Evolutionary conservation across 2,329 filamentous ascomycete species (phyloP).

Genomic region (Colletotrichum spaethianum): DNA sequence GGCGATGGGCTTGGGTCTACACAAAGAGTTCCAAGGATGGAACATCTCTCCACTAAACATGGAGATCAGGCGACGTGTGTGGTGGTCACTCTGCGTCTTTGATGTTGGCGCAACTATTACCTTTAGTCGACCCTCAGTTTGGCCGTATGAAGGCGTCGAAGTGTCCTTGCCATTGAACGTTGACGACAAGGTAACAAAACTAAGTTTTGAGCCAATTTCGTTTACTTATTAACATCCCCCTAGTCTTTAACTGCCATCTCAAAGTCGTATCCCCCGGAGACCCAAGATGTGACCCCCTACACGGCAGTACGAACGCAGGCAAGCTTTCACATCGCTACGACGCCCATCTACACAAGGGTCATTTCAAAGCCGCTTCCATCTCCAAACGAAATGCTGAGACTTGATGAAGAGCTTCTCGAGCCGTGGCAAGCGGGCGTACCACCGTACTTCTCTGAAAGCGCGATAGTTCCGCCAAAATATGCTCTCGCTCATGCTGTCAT

Average conservation of each 20-base stretch:
- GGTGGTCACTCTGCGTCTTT: conserved; percentile 59
- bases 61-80: conserved; percentile 55
- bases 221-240: not conserved
- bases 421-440: conserved; percentile 55
- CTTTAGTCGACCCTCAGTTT: conserved; percentile 48
- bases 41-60: conserved; percentile 49
- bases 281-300: conserved; percentile 58
- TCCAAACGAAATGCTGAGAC: conserved; percentile 55
- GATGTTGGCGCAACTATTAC: conserved; percentile 62
- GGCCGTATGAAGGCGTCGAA: conserved; percentile 42
- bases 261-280: conserved; percentile 51
- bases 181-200: conserved; percentile 41
- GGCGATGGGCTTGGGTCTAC: conserved; percentile 63
- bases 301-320: conserved; percentile 60
- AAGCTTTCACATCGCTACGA: conserved; percentile 60
- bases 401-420: conserved; percentile 56
- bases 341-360: conserved; percentile 60
- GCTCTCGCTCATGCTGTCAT: conserved; percentile 58
- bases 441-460: conserved; percentile 52
- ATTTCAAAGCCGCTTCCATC: conserved; percentile 60
- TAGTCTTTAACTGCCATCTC: conserved; percentile 52
- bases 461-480: conserved; percentile 52
- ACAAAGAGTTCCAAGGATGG: conserved; percentile 57
- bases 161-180: conserved; percentile 53
- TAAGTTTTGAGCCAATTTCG: not conserved